phyloP scores from a whole-genome alignment of 163 green algal genomes.

The Coccomyxa subellipsoidea region DNA sequence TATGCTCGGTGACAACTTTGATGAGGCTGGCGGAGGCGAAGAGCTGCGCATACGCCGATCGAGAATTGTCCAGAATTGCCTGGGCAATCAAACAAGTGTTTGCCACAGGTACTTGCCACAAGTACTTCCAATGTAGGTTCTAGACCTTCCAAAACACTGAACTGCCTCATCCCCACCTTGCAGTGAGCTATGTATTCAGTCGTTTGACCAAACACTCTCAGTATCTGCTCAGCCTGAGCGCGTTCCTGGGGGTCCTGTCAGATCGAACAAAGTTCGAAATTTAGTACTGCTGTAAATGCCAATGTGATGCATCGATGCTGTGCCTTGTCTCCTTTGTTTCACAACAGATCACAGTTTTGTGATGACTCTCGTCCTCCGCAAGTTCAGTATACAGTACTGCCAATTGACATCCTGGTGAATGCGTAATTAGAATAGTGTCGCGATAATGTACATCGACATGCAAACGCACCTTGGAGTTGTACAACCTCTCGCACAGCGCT shows the following conservation, averaged over 20 bases:
- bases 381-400: too few species aligned
- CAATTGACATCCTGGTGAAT: too few species aligned
- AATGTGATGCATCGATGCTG: too few species aligned
- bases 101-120: too few species aligned
- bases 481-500: conserved; percentile 82
- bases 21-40: conserved; percentile 86
- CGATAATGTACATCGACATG: not conserved
- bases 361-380: not conserved
- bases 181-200: conserved; percentile 89
- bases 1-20: conserved; percentile 91
- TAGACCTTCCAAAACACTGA: too few species aligned
- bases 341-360: conserved; percentile 1
- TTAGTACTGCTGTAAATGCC: not conserved
- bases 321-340: too few species aligned
- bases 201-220: conserved; percentile 80
- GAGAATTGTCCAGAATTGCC: conserved; percentile 87
- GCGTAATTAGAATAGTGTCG: too few species aligned
- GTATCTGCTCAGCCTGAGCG: conserved; percentile 77
- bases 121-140: too few species aligned
- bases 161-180: conserved; percentile 71
- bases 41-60: conserved; percentile 90
- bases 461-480: conserved; percentile 74
- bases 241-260: conserved; percentile 74
- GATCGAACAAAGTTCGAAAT: not conserved
- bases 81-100: conserved; percentile 43